Base-by-base conservation (phyloP, 2,329 filamentous ascomycete species). In the Claviceps monticola region DNA sequence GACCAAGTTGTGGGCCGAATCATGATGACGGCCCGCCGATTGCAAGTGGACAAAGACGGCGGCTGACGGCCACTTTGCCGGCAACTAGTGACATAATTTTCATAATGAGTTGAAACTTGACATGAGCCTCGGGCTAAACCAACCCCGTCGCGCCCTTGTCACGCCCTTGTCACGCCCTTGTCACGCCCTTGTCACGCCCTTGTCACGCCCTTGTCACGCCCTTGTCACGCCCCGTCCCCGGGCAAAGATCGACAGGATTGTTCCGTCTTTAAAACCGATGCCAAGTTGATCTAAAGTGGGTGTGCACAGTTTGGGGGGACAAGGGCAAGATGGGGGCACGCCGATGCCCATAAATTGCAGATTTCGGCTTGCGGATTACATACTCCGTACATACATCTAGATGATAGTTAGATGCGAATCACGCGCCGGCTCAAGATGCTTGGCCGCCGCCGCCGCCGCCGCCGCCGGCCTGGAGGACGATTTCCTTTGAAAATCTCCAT, bases 11-110 rank as follows among this genome's bases (percentile, higher is more conserved):
- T 45, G 43, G 43, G 23, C 7, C 46, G 49, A 36, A n/a, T 50
- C 36, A 51, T 29, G 38, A 49, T 51, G 46, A 49, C 52, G 46
- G 49, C 46, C 39, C 26, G 49, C 49, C 29, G 29, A 34, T 34
- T 9, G 29, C 29, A 11, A 34, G 29, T 26, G 6, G 23, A 26
- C 23, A 51, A 19, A 19, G 52, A 54, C 50, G 38, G 26, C 19
- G 29, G n/a, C 37, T 37, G 37, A 42, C 8, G 26, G 16, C 17
- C n/a, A 19, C 16, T 23, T 13, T 14, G 19, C 34, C 34, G 46
- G 17, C 46, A 21, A 26, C 23, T 26, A 26, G 23, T 26, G 23
- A 26, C 23, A 26, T 26, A 26, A 26, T 26, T 26, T 26, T 26
- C 23, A 26, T 26, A 26, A 26, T 26, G 23, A 26, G 23, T 26